Conservation (phyloP, 768 basidiomycete species). For the Pleurotus pulmonarius region DNA sequence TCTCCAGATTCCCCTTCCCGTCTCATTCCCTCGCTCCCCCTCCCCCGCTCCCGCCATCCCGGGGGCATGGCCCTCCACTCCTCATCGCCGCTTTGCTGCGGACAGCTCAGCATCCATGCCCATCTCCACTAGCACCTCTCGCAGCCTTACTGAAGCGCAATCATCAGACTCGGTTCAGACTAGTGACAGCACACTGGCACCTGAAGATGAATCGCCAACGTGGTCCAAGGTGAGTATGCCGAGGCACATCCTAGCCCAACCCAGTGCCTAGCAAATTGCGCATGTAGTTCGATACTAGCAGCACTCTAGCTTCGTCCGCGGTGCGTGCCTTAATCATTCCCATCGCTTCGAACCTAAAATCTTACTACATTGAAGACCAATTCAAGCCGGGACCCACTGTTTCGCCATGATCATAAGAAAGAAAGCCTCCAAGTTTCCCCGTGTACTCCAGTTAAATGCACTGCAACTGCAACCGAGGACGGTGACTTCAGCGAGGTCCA, state of each 20-base stretch:
- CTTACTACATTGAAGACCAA: neutral
- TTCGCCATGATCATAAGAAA: neutral
- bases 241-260: no score
- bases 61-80: conserved; percentile 39
- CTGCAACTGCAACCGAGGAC: neutral
- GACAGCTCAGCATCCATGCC: no score
- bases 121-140: neutral
- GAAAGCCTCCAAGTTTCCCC: neutral
- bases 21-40: conserved; percentile 19
- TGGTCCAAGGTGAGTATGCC: conserved; percentile 1
- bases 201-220: neutral
- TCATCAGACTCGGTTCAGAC: conserved; percentile 1
- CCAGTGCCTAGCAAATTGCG: no score
- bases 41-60: conserved; percentile 32
- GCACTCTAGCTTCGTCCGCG: conserved; percentile 11
- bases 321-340: conserved; percentile 11
- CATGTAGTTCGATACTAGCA: neutral
- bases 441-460: neutral
- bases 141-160: neutral
- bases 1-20: conserved; percentile 25
- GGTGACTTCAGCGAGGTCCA: neutral
- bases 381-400: neutral
- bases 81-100: conserved; percentile 7
- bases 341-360: neutral
- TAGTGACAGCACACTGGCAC: neutral